Evolutionary conservation across 495 filamentous ascomycete genomes (phyloP).

Genomic region (Penicillium parvum): DNA sequence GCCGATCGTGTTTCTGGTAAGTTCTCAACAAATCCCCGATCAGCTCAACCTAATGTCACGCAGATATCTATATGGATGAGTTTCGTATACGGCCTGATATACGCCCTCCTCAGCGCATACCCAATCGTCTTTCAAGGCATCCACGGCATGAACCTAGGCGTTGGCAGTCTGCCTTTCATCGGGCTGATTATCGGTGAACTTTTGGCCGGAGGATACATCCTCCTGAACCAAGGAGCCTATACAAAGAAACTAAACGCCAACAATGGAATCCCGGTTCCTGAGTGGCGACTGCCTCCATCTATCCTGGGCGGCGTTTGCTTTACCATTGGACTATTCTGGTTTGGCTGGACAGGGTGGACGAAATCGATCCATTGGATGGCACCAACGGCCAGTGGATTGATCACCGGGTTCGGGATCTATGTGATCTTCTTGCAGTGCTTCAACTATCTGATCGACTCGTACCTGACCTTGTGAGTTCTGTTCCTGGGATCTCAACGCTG

Average conservation of each 20-base stretch:
- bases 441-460: conserved; percentile 40
- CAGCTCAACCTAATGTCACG: conserved; percentile 2
- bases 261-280: conserved; percentile 31
- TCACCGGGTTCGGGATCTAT: conserved; percentile 33
- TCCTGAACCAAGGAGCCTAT: conserved; percentile 26
- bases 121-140: conserved; percentile 38
- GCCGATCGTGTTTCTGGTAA: conserved; percentile 29
- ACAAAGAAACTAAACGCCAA: conserved; percentile 28
- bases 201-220: conserved; percentile 24
- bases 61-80: conserved; percentile 44
- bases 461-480: conserved; percentile 62
- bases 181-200: conserved; percentile 38
- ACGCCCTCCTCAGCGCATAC: conserved; percentile 37
- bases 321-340: conserved; percentile 53
- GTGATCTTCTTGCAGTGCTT: conserved; percentile 38
- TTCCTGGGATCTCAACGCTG: background rate
- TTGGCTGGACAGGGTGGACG: conserved; percentile 38
- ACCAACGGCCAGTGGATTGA: conserved; percentile 31
- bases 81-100: conserved; percentile 46
- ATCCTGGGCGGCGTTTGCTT: conserved; percentile 48
- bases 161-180: conserved; percentile 38
- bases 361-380: conserved; percentile 37
- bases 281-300: conserved; percentile 40
- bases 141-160: conserved; percentile 35
- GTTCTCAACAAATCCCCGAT: background rate